These are phyloP conservation scores for Bolboschoenoplectus hybrid DNA, from an alignment of 202 grass and related monocot species.

Conservation along the genomic window DNA sequence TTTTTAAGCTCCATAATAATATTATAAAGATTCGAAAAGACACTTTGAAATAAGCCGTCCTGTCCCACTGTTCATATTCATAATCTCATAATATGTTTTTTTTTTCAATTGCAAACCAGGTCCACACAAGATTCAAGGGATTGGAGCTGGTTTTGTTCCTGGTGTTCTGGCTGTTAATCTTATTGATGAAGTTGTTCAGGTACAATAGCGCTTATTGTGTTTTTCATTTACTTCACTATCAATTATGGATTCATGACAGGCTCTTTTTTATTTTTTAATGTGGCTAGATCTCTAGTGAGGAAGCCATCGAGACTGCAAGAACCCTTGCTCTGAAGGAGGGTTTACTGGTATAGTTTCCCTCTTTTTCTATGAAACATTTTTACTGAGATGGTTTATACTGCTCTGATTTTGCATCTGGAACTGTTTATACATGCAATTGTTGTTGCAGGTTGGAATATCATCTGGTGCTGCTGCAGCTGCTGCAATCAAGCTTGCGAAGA, in stretches of 20 bases:
- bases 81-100: not conserved
- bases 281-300: slow-evolving; percentile 81
- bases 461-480: slow-evolving; percentile 88
- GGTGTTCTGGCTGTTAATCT: slow-evolving; percentile 71
- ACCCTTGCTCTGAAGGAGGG: slow-evolving; percentile 93
- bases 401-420: not conserved
- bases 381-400: not conserved
- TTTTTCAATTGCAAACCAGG: slow-evolving; percentile 49
- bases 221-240: not conserved
- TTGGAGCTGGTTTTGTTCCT: slow-evolving; percentile 96
- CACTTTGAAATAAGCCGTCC: not conserved
- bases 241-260: not conserved
- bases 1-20: not conserved
- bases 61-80: not conserved
- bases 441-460: slow-evolving; percentile 83
- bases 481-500: slow-evolving; percentile 74
- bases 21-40: not conserved
- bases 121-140: slow-evolving; percentile 96
- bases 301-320: slow-evolving; percentile 86
- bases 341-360: slow-evolving; percentile 56
- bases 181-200: slow-evolving; percentile 76
- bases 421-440: not conserved
- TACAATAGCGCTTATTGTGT: slow-evolving; percentile 34
- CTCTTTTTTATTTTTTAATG: slow-evolving; percentile 38
- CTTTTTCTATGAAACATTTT: not conserved